Base-by-base conservation (phyloP, 129 eudicot genomes). In the Artemisia argyi region DNA sequence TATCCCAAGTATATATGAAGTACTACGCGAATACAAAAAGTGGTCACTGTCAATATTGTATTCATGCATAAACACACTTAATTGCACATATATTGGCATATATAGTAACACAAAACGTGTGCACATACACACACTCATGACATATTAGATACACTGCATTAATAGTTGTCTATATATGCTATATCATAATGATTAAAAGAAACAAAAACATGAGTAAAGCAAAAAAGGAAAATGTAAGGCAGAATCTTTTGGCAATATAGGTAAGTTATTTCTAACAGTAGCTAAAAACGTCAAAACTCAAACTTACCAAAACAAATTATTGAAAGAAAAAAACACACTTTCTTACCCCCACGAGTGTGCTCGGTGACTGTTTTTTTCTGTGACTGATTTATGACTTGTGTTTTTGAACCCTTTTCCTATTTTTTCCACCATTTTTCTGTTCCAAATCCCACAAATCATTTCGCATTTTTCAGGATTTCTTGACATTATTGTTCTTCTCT, bases 311-410 rank as follows among this genome's bases (percentile, higher is more conserved):
- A 77, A 77, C 65, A 60, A 69, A 68, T 76, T 76, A 76, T 62
- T 59, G 69, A 59, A 76, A 68, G 68, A 7, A 6, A 30, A 30
- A 30, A 35, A 35, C 5, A 35, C 9, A 39, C 44, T 48, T 57
- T 77, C 75, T 68, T 75, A 69, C 71, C 71, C 76, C 71, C 81
- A 77, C 81, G 81, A 69, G 81, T 69, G 71, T 77, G 68, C 68
- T 47, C 80, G 26, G 46, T 39, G 46, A 39, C 46, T 39, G 46
- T 39, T 39, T 7, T 30, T 30, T 30, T 30, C 3, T 30, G 35
- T 54, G 19, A 56, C 60, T 76, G 67, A 76, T 68, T 59, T 56
- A n/a, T 24, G 51, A 66, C 51, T 66, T 24, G 22, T 67, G 39
- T 61, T 67, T 76, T 75, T 54, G 32, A 61, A 42, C 70, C 56